Evolutionary conservation across 805 yeast genomes (phyloP).

Genomic region (Metschnikowia baotianmanensis): DNA sequence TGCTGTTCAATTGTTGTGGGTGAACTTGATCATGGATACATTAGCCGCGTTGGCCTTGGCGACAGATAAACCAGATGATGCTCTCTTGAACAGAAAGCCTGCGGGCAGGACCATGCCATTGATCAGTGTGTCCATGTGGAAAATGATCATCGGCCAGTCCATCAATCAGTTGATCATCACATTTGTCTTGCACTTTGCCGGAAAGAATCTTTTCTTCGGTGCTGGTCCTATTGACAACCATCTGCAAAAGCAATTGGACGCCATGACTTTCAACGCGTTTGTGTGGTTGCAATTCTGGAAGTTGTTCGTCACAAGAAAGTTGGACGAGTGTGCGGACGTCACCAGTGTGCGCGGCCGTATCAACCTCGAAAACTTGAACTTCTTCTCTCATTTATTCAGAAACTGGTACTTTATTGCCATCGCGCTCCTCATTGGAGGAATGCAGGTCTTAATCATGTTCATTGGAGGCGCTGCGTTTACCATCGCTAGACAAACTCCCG

Average conservation of each 20-base stretch:
- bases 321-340: constrained; percentile 82
- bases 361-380: constrained; percentile 66
- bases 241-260: constrained; percentile 59
- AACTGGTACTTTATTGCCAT: constrained; percentile 81
- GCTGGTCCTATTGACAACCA: constrained; percentile 33
- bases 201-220: constrained; percentile 56
- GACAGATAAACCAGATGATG: constrained; percentile 91
- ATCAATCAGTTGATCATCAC: constrained; percentile 75
- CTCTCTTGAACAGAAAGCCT: constrained; percentile 76
- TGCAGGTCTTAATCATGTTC: constrained; percentile 88
- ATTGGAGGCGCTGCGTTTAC: constrained; percentile 97
- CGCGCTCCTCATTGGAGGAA: constrained; percentile 70
- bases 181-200: constrained; percentile 78
- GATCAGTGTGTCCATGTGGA: constrained; percentile 94
- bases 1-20: constrained; percentile 97
- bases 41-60: constrained; percentile 97
- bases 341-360: constrained; percentile 56
- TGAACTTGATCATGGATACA: constrained; percentile 96
- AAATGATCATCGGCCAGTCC: constrained; percentile 92
- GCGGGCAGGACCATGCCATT: constrained; percentile 76
- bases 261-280: constrained; percentile 92
- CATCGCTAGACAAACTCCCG: constrained; percentile 72
- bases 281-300: constrained; percentile 98
- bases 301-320: constrained; percentile 82
- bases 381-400: constrained; percentile 76